Conservation (phyloP, 768 basidiomycete species). For the Calocybe gangraenosa region DNA sequence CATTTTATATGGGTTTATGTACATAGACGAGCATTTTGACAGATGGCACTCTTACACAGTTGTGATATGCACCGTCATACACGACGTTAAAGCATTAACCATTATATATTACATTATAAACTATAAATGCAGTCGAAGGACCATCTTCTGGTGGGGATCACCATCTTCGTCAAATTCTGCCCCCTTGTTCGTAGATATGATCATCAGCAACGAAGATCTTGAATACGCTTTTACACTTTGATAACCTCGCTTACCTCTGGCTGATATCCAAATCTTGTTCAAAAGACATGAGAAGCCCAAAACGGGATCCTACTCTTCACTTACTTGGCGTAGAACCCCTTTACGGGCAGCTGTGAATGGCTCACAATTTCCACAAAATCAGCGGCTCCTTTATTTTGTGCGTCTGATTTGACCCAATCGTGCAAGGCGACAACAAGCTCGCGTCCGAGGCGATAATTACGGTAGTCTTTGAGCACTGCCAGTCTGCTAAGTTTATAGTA, state of each 20-base stretch:
- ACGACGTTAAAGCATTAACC: too few species aligned
- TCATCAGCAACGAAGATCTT: slow-evolving; percentile 22
- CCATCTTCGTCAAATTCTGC: slow-evolving; percentile 79
- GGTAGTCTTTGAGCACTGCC: slow-evolving; percentile 62
- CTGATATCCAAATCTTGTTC: slow-evolving; percentile 61
- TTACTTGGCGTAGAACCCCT: slow-evolving; percentile 75
- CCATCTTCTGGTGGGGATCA: slow-evolving; percentile 84
- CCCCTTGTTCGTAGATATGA: slow-evolving; percentile 36
- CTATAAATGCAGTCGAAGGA: slow-evolving; percentile 43
- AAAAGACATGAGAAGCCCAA: too few species aligned
- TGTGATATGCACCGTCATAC: too few species aligned
- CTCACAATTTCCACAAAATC: slow-evolving; percentile 38
- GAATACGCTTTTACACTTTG: slow-evolving; percentile 12
- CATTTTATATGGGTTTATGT: too few species aligned
- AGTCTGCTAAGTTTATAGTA: slow-evolving; percentile 76
- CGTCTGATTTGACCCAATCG: slow-evolving; percentile 50
- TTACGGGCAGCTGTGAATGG: slow-evolving; percentile 73
- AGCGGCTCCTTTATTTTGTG: slow-evolving; percentile 19
- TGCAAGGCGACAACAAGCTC: slow-evolving; percentile 63
- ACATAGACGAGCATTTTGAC: too few species aligned
- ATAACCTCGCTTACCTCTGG: slow-evolving; percentile 46
- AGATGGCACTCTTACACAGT: too few species aligned
- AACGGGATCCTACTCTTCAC: slow-evolving; percentile 17
- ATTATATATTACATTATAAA: slow-evolving; percentile 2
- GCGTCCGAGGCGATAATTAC: slow-evolving; percentile 60